Base-by-base conservation (phyloP, 73 alveolate species). In the Tetrahymena borealis region DNA sequence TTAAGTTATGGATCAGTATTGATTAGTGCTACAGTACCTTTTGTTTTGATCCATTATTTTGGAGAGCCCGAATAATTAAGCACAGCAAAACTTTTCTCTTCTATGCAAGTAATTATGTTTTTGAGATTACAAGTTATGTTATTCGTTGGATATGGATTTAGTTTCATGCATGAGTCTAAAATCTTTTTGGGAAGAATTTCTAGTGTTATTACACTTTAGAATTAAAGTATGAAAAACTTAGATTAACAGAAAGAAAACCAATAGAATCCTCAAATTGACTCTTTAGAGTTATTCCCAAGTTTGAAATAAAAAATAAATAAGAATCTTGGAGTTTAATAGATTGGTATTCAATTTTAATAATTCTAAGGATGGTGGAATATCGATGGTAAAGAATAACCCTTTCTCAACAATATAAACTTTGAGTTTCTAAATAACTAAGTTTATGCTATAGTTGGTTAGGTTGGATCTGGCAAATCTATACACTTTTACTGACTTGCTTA, bases 401-500 rank as follows among this genome's bases (percentile, higher is more conserved):
- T 94, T 90, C 92, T 96, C 38, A 92, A 33, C 7, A 97, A 91
- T 91, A 91, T 97, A 18, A 96, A 97, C 93, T 94, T 98, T 3
- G 90, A 91, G 9, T 96, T 98, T 28, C 91, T 95, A 90, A 94
- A 96, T 79, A 98, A 98, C 32, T 98, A 98, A 94, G 96, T 96
- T 91, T 94, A 96, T 32, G 98, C 97, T 40, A 95, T 98, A 33
- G 94, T 98, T 9, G 99, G 99, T 90, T 97, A 94, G 79, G 98
- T 97, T 12, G 99, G 99, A 32, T 91, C 95, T 33, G 98, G 98
- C 33, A 97, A 97, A 93, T 92, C 99, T 37, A n/a, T n/a, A 90
- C 98, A 16, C 85, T 97, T 39, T 94, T 97, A 28, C 78, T 92
- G 39, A 95, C 98, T 11, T 91, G 97, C 78, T 92, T 97, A 39